These are phyloP conservation scores for Diaporthe sp. DNA, from an alignment of 2,329 filamentous ascomycete genomes.

Conservation along the genomic window DNA sequence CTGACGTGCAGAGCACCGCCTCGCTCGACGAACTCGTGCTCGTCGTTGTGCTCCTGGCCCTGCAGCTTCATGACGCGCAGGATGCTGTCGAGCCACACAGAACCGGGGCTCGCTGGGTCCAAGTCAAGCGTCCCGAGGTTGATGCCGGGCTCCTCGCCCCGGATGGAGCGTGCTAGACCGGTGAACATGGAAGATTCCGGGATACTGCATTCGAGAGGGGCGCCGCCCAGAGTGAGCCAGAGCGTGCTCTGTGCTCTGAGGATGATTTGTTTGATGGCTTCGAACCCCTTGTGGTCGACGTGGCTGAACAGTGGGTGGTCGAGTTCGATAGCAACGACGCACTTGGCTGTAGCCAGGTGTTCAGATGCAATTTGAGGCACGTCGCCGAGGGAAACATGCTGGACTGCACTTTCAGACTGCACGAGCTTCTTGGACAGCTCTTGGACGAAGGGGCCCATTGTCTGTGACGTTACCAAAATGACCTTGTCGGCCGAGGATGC, in stretches of 20 bases:
- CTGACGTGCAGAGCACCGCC: slow-evolving; percentile 47
- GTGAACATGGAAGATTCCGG: slow-evolving; percentile 45
- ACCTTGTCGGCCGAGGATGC: neutral
- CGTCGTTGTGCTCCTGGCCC: slow-evolving; percentile 41
- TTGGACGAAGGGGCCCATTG: neutral
- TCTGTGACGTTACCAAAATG: neutral
- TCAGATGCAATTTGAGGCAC: neutral
- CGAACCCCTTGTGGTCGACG: slow-evolving; percentile 43
- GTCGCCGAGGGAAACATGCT: neutral
- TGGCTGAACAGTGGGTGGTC: slow-evolving; percentile 47
- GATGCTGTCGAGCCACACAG: neutral
- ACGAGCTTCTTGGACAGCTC: neutral
- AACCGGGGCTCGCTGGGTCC: neutral
- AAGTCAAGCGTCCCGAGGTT: slow-evolving; percentile 46
- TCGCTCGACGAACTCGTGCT: slow-evolving; percentile 50
- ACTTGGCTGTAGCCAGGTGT: slow-evolving; percentile 41
- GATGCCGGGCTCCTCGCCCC: slow-evolving; percentile 44
- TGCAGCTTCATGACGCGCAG: slow-evolving; percentile 42
- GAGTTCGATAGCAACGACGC: slow-evolving; percentile 48
- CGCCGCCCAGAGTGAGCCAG: slow-evolving; percentile 45
- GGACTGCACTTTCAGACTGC: neutral
- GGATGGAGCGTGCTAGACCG: slow-evolving; percentile 44
- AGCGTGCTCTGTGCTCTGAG: slow-evolving; percentile 40
- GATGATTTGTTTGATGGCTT: slow-evolving; percentile 42
- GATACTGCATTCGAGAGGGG: slow-evolving; percentile 42